Evolutionary conservation across 768 basidiomycete species (phyloP), one percentile per base, ranked within the genome.

Genomic region (Termitomyces sp.): DNA sequence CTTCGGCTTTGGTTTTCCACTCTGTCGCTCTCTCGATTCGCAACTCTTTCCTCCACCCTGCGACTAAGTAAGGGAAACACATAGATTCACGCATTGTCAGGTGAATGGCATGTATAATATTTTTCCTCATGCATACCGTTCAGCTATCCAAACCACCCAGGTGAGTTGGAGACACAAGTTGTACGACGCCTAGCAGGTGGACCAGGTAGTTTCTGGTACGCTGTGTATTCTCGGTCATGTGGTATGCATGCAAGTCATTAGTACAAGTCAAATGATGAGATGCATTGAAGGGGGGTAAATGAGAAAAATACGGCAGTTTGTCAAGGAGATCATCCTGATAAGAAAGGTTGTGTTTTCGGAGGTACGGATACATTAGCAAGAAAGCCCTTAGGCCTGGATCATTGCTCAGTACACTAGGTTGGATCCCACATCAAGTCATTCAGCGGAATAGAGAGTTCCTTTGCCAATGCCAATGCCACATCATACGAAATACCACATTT

Each of bases 381-480:
- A 37, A 37, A 14, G 35, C 38, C 23, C 23, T 23, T 23, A 23
- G 23, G 23, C 23, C 23, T 2, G 23, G 23, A 23, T 23, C 46
- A 30, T n/a, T 14, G 17, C 23, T 12, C 15, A 31, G 17, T 17
- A 23, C 35, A 37, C 30, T 54, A 78, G 8, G 71, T 65, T 8
- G 79, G 75, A 63, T 91, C 87, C 84, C 87, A 91, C 61, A 91
- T 68, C 37, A 89, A 61, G 60, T 91, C 87, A 56, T 81, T 75
- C 45, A 91, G 56, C 0, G 78, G 70, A 12, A 92, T 75, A 1
- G 79, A 76, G 17, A 91, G 62, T 37, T 87, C 78, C 47, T 79
- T 79, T 15, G 87, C 85, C 8, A 91, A 68, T 3, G 66, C 66
- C 55, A 83, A 64, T 1, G 81, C 79, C 5, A 77, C 70, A 1